Conservation (phyloP, 192 early-diverging fungal species). For the Coemansia sp. region DNA sequence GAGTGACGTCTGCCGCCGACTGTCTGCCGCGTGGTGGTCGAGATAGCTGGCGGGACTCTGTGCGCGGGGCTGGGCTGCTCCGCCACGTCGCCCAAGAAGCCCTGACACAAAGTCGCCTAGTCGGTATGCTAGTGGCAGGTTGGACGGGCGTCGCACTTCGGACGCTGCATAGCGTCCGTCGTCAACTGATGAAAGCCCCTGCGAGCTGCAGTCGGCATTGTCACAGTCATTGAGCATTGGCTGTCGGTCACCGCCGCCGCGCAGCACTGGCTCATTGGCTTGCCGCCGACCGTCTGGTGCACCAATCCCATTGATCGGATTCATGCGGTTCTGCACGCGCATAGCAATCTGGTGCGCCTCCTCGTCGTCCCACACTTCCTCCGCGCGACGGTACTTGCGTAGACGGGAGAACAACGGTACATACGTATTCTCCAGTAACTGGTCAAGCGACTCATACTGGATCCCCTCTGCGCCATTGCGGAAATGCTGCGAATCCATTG, state of each 20-base stretch:
- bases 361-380: constrained; percentile 52
- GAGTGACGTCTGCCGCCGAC: constrained; percentile 15
- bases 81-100: constrained; percentile 2
- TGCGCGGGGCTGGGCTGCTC: background rate
- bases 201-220: constrained; percentile 29
- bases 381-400: constrained; percentile 44
- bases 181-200: constrained; percentile 1
- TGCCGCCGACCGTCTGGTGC: background rate
- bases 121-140: constrained; percentile 25
- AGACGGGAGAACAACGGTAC: constrained; percentile 43
- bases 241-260: constrained; percentile 24
- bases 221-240: constrained; percentile 1
- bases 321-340: constrained; percentile 21
- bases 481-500: constrained; percentile 36
- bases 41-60: constrained; percentile 22
- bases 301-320: background rate
- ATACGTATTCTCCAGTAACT: constrained; percentile 32
- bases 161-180: constrained; percentile 11
- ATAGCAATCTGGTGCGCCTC: constrained; percentile 45
- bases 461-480: constrained; percentile 27
- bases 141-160: background rate
- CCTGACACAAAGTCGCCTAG: constrained; percentile 27
- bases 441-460: constrained; percentile 27
- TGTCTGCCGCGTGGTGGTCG: constrained; percentile 12
- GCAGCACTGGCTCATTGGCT: constrained; percentile 23